Evolutionary conservation across 192 early-diverging fungal species (phyloP).

Genomic region (Entomortierella beljakovae): DNA sequence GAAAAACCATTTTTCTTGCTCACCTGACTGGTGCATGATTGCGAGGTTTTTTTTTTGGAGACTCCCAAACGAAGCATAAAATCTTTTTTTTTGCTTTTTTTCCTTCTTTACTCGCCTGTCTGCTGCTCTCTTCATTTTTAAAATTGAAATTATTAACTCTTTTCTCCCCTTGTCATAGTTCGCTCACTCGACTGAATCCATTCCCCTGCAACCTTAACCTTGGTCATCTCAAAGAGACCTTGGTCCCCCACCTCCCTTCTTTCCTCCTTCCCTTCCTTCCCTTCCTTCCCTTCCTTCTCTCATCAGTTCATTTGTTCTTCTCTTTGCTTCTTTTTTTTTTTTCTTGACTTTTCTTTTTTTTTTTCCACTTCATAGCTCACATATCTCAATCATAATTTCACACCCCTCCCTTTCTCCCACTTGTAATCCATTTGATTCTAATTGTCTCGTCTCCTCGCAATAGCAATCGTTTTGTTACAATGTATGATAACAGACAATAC

Average conservation of each 20-base stretch:
- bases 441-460: no score
- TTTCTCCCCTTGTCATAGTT: no score
- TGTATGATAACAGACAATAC: not conserved
- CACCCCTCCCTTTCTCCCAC: not conserved
- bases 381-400: not conserved
- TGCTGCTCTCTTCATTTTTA: no score
- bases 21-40: no score
- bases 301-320: not conserved
- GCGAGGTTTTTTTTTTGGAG: no score
- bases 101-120: no score
- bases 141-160: no score
- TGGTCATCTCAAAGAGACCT: not conserved
- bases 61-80: no score
- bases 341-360: not conserved
- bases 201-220: not conserved
- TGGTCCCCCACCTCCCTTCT: not conserved
- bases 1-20: no score
- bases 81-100: no score
- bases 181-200: not conserved
- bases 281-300: not conserved
- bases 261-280: not conserved
- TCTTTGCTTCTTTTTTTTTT: not conserved
- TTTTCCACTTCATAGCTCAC: not conserved
- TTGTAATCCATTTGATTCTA: no score
- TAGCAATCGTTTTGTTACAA: no score